Evolutionary conservation across 768 basidiomycete genomes (phyloP).

Genomic region (Kwoniella newhampshirensis): DNA sequence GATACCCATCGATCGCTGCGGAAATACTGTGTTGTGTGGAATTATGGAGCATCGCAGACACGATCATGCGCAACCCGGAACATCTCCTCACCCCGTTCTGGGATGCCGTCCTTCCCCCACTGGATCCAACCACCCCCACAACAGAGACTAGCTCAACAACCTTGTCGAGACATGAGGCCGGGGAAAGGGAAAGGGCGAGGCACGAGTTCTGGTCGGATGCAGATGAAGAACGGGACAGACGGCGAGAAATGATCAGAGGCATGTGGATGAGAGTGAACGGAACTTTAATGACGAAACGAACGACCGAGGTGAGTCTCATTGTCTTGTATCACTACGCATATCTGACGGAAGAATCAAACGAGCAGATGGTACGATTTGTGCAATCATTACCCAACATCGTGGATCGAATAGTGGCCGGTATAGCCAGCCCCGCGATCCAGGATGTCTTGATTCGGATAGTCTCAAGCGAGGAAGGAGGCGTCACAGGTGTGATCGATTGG

Average conservation of each 20-base stretch:
- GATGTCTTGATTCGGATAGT: slow-evolving; percentile 88
- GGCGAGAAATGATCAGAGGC: slow-evolving; percentile 77
- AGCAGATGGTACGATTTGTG: slow-evolving; percentile 88
- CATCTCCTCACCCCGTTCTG: slow-evolving; percentile 83
- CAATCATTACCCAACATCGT: slow-evolving; percentile 77
- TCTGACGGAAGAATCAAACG: neutral
- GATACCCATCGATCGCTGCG: slow-evolving; percentile 88
- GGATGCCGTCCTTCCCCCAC: slow-evolving; percentile 63
- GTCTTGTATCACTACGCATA: slow-evolving; percentile 18
- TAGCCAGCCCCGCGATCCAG: slow-evolving; percentile 85
- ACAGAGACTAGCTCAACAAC: slow-evolving; percentile 8
- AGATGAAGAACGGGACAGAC: slow-evolving; percentile 64
- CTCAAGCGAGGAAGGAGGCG: slow-evolving; percentile 77
- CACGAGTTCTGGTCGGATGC: slow-evolving; percentile 67
- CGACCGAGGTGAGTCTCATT: slow-evolving; percentile 69
- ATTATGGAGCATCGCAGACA: slow-evolving; percentile 91
- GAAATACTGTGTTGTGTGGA: slow-evolving; percentile 96
- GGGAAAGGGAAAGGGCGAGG: slow-evolving; percentile 34
- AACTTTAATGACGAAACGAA: slow-evolving; percentile 81
- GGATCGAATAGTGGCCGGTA: slow-evolving; percentile 75
- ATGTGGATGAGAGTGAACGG: slow-evolving; percentile 95
- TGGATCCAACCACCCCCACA: slow-evolving; percentile 21
- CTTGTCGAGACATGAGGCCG: slow-evolving; percentile 18
- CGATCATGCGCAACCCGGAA: slow-evolving; percentile 69
- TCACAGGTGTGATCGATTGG: slow-evolving; percentile 88